A percentile compares a stretch with the other conserved stretches of the same genome.
These are phyloP conservation scores for Hymenoscyphus fraxineus DNA, from an alignment of 2,329 filamentous ascomycete genomes.

Conservation along the genomic window DNA sequence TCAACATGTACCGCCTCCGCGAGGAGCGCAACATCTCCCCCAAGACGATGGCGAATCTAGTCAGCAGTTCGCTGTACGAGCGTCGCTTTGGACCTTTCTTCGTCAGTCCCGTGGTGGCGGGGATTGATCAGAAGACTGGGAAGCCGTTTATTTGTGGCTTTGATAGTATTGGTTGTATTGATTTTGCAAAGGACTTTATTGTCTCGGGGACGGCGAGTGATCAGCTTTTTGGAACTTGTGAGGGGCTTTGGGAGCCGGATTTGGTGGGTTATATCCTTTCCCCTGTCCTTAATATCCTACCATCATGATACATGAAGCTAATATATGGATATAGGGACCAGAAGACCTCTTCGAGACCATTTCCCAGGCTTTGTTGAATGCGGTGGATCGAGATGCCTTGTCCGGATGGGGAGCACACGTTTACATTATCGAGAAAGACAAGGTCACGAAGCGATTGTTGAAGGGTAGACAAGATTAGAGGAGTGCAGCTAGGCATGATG, in stretches of 20 bases:
- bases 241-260: conserved; percentile 96
- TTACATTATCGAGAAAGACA: conserved; percentile 99
- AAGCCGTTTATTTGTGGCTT: conserved; percentile 99
- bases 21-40: conserved; percentile 97
- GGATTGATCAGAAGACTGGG: conserved; percentile 88
- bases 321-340: conserved; percentile 55
- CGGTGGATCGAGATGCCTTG: conserved; percentile 91
- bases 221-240: conserved; percentile 98
- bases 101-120: conserved; percentile 89
- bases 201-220: conserved; percentile 94
- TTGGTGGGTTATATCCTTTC: conserved; percentile 54
- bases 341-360: conserved; percentile 98
- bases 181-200: conserved; percentile 99
- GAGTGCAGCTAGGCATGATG: not conserved
- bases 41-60: conserved; percentile 92
- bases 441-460: conserved; percentile 97
- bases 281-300: not conserved
- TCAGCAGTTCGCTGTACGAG: conserved; percentile 89
- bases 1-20: conserved; percentile 98
- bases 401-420: conserved; percentile 98
- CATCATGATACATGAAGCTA: not conserved
- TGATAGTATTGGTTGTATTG: conserved; percentile 98
- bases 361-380: conserved; percentile 91
- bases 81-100: conserved; percentile 95
- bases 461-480: conserved; percentile 92